Evolutionary conservation across 331 rosid genomes (phyloP), one percentile per base, ranked within the genome.

Genomic region (Pyracantha coccinea): DNA sequence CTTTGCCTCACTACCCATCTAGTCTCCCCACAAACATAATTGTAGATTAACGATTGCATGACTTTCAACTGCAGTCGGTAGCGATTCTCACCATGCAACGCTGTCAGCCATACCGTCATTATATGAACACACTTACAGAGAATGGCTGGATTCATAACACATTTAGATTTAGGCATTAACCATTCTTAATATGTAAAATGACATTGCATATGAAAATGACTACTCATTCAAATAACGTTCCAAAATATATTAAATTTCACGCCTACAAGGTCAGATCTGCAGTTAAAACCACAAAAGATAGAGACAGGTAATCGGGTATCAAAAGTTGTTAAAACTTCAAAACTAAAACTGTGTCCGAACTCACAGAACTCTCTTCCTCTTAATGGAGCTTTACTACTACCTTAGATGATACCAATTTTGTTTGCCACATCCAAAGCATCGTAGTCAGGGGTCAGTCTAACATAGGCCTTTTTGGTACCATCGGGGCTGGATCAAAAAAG

Each of bases 341-440:
- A 78, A 54, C 41, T 21, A 52, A 68, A 47, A 66, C 68, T 12
- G 32, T 66, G 21, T 12, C 68, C 24, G 45, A 33, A 53, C 63
- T 74, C 77, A 66, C 10, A 55, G 64, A 68, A 75, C 75, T 68
- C 44, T 7, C 58, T 54, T 67, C 47, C 62, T 45, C 67, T 52
- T 28, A 1, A 29, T 60, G 14, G 55, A 72, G 44, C 71, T 79
- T 66, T 44, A n/a, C 62, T 23, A 45, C 45, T 8, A 55, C 3
- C 74, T 89, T 88, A 92, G 83, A 92, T 92, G 61, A 92, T 89
- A 1, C 97, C 97, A 24, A 92, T 92, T 81, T 92, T 92, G 96
- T 92, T 92, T 10, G 97, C 97, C 44, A 92, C 97, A 68, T 92
- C 97, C 88, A 92, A 79, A 27, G 97, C 96, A 79, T 92, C 96